These are phyloP conservation scores for Monosporozyma solicola DNA, from an alignment of 805 yeast genomes.

Conservation along the genomic window DNA sequence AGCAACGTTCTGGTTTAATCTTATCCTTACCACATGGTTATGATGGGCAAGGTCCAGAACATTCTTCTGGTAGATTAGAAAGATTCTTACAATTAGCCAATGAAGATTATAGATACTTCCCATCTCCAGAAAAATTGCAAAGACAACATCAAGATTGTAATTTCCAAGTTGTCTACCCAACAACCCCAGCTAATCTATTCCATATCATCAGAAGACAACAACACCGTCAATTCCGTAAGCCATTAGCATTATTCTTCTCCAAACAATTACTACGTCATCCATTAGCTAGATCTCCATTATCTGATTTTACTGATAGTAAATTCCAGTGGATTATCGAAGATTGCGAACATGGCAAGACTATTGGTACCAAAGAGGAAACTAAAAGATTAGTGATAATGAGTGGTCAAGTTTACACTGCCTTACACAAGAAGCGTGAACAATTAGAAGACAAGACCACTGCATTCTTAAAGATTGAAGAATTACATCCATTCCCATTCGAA, in stretches of 20 bases:
- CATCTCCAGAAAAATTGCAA: slow-evolving; percentile 75
- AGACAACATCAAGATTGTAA: slow-evolving; percentile 99
- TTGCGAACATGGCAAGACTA: slow-evolving; percentile 68
- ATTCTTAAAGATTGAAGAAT: slow-evolving; percentile 80
- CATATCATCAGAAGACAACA: slow-evolving; percentile 96
- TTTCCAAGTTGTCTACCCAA: slow-evolving; percentile 96
- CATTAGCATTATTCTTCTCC: slow-evolving; percentile 80
- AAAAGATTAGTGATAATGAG: slow-evolving; percentile 76
- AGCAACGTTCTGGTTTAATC: slow-evolving; percentile 95
- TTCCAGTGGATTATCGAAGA: slow-evolving; percentile 97
- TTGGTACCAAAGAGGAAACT: slow-evolving; percentile 71
- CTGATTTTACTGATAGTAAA: slow-evolving; percentile 83
- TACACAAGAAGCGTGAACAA: slow-evolving; percentile 79
- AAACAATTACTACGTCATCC: slow-evolving; percentile 95
- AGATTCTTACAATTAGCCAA: slow-evolving; percentile 92
- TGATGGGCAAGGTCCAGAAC: slow-evolving; percentile 99
- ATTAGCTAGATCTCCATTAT: slow-evolving; percentile 77
- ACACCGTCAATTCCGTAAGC: slow-evolving; percentile 97
- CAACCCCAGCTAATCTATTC: slow-evolving; percentile 95
- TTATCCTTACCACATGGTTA: slow-evolving; percentile 97
- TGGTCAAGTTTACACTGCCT: slow-evolving; percentile 93
- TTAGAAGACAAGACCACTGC: slow-evolving; percentile 78
- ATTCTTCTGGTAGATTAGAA: slow-evolving; percentile 95
- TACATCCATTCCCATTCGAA: slow-evolving; percentile 98
- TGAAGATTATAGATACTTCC: slow-evolving; percentile 94